Percentiles rank a stretch among this genome's conserved stretches.
Evolutionary conservation across 2,329 filamentous ascomycete species (phyloP).

Genomic region (Hymenoscyphus occultus): DNA sequence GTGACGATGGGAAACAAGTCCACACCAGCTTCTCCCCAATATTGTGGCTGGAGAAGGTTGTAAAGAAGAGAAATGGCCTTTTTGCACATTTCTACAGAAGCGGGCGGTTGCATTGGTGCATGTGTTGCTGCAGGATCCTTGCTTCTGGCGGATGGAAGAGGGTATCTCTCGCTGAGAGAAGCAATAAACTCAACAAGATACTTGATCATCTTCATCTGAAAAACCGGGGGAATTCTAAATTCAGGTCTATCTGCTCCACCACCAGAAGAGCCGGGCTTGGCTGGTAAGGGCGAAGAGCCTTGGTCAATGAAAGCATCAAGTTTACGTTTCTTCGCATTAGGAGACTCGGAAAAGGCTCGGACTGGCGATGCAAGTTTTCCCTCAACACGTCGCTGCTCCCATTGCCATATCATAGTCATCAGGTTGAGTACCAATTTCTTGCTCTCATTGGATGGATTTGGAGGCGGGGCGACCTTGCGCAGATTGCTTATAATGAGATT

Average conservation of each 20-base stretch:
- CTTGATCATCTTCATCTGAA: slow-evolving; percentile 81
- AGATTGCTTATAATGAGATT: slow-evolving; percentile 85
- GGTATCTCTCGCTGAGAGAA: slow-evolving; percentile 80
- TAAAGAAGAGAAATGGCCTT: slow-evolving; percentile 79
- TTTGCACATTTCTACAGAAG: slow-evolving; percentile 75
- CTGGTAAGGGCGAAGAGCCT: slow-evolving; percentile 53
- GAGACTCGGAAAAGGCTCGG: slow-evolving; percentile 61
- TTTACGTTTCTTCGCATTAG: slow-evolving; percentile 71
- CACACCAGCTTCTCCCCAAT: slow-evolving; percentile 89
- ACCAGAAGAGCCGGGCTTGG: slow-evolving; percentile 41
- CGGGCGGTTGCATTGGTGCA: slow-evolving; percentile 48
- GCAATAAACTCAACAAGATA: slow-evolving; percentile 96
- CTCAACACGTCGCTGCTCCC: slow-evolving; percentile 81
- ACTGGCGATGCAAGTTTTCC: slow-evolving; percentile 46
- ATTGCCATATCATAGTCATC: slow-evolving; percentile 86
- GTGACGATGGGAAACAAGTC: slow-evolving; percentile 90
- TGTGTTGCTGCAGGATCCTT: slow-evolving; percentile 49
- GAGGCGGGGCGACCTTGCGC: slow-evolving; percentile 79
- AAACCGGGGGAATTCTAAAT: slow-evolving; percentile 63
- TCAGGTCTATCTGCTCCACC: slow-evolving; percentile 54
- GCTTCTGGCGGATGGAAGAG: slow-evolving; percentile 67
- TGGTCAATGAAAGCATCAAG: slow-evolving; percentile 53
- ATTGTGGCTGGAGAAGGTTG: slow-evolving; percentile 79
- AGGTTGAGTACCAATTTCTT: slow-evolving; percentile 89
- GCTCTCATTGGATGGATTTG: slow-evolving; percentile 83